Percentiles rank a stretch among this genome's conserved stretches.
Evolutionary conservation across 257 asterid genomes (phyloP).

Genomic region (Cruciata laevipes): DNA sequence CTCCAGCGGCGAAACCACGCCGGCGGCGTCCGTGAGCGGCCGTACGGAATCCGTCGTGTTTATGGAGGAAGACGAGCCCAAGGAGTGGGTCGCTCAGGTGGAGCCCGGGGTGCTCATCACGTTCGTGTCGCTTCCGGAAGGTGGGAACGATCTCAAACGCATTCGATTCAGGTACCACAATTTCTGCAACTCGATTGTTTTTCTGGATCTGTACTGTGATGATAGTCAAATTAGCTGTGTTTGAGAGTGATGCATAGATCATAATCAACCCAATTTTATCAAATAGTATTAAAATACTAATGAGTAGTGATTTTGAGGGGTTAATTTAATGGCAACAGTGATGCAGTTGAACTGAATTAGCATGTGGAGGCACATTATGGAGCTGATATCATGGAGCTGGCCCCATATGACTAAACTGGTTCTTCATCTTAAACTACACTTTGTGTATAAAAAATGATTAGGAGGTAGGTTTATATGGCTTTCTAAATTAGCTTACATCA

Average conservation of each 20-base stretch:
- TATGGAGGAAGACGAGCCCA: conserved; percentile 79
- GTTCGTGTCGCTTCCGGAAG: conserved; percentile 68
- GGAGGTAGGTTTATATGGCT: conserved; percentile 2
- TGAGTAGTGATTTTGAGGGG: conserved; percentile 18
- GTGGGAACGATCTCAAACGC: conserved; percentile 88
- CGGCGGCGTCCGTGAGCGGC: conserved; percentile 83
- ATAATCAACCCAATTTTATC: too few relatives aligned
- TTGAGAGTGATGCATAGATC: conserved; percentile 28
- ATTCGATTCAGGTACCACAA: conserved; percentile 75
- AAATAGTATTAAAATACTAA: too few relatives aligned
- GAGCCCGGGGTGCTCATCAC: conserved; percentile 97
- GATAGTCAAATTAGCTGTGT: conserved; percentile 38
- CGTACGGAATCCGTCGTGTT: conserved; percentile 64
- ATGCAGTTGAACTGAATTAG: conserved; percentile 41
- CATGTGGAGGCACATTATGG: conserved; percentile 55
- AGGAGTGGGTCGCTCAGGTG: conserved; percentile 97
- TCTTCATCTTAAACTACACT: conserved; percentile 21
- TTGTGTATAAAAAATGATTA: neutral
- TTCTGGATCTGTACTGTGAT: conserved; percentile 21
- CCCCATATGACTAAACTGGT: conserved; percentile 43
- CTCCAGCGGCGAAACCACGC: conserved; percentile 83
- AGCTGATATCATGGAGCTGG: conserved; percentile 53
- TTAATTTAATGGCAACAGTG: conserved; percentile 28
- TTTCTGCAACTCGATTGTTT: neutral
- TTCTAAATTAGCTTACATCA: conserved; percentile 31